Percentiles rank a stretch among this genome's conserved stretches.
phyloP scores from a whole-genome alignment of 2,329 filamentous ascomycete genomes.

The Harringtonia aguacate region DNA sequence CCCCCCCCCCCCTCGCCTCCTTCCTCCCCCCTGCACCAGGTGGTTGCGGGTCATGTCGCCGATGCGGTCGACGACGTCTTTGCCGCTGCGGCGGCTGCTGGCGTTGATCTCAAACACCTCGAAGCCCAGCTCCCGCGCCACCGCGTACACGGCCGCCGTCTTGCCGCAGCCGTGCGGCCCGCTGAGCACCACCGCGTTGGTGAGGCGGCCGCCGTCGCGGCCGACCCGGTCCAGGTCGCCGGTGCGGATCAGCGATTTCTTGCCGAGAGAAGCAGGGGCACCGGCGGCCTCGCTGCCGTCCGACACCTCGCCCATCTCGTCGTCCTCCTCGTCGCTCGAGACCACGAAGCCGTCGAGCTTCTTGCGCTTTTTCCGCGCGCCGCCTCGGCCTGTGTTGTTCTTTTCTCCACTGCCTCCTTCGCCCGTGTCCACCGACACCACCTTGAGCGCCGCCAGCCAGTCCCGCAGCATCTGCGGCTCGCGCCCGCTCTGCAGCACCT shows the following conservation, averaged over 20 bases:
- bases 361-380: conserved; percentile 47
- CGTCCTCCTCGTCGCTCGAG: conserved; percentile 63
- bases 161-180: conserved; percentile 88
- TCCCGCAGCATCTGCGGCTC: conserved; percentile 64
- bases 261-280: too few species aligned
- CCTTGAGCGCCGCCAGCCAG: conserved; percentile 69
- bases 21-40: conserved; percentile 46
- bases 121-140: conserved; percentile 83
- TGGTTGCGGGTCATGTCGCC: conserved; percentile 98
- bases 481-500: conserved; percentile 65
- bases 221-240: conserved; percentile 17
- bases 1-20: conserved; percentile 2
- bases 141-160: conserved; percentile 82
- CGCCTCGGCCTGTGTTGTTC: conserved; percentile 15
- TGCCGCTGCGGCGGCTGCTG: conserved; percentile 71
- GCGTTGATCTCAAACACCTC: conserved; percentile 94
- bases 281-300: conserved; percentile 32
- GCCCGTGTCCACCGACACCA: conserved; percentile 64
- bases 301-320: conserved; percentile 58
- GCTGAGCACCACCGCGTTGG: conserved; percentile 78
- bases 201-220: conserved; percentile 35
- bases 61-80: conserved; percentile 81
- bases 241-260: conserved; percentile 44
- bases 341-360: conserved; percentile 73
- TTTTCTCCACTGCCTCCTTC: conserved; percentile 22